Evolutionary conservation across 257 asterid species (phyloP), one percentile per base, ranked within the genome.

Genomic region (Gentiana dahurica): DNA sequence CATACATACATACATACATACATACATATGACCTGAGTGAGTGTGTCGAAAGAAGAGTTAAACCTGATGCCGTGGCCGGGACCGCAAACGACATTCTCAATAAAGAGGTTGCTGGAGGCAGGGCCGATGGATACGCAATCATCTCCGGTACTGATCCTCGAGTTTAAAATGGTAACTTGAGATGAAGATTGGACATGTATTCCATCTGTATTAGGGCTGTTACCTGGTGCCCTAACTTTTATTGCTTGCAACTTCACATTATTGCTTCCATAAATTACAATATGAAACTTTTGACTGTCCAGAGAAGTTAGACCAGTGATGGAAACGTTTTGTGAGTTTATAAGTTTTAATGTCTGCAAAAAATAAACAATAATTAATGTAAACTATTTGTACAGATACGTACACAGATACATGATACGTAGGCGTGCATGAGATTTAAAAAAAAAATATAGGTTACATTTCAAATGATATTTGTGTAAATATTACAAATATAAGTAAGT

Each of bases 131-230:
- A 81, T 37, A 81, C 50, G 46, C 89, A 81, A 47, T 81, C 85
- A 48, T 76, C 83, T 0, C 83, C 83, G 0, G 89, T 81, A 12
- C 75, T 62, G 3, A 82, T 82, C 4, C 4, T 38, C 1, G 75
- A 60, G 54, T 61, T 55, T 51, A 51, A 11, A 41, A 82, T 72
- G 0, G 71, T 36, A 11, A 82, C 75, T 0, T 58, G 58, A 0
- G 36, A 62, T 8, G 90, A 82, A 10, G 57, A 34, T 47, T 72
- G 74, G 0, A 82, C 65, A 6, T 82, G 90, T 48, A 82, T 70
- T 6, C 86, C 90, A 11, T 82, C 90, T 0, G 86, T 82, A 57
- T 79, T 77, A 0, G 87, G 91, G 47, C 87, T 82, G 8, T 65
- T 37, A 33, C 52, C 66, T 0, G 74, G 57, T 4, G 91, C 84